Evolutionary conservation across 2,329 filamentous ascomycete species (phyloP).

Genomic region (Coniochaeta pulveracea): DNA sequence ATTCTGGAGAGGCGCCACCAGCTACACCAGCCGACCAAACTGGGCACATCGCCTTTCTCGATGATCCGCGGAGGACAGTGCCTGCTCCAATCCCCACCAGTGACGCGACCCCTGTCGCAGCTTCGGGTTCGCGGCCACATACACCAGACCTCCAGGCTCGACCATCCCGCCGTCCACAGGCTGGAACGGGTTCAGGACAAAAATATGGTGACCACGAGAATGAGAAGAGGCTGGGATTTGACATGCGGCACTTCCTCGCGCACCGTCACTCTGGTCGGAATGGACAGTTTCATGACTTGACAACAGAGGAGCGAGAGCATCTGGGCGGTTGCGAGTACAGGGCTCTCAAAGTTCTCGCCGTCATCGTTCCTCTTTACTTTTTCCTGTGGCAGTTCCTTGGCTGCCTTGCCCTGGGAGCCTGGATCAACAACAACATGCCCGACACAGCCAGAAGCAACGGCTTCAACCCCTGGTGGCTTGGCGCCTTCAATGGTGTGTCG

Average conservation of each 20-base stretch:
- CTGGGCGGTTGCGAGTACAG: constrained; percentile 55
- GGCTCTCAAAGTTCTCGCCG: constrained; percentile 45
- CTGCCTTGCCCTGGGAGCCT: constrained; percentile 48
- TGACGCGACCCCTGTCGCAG: constrained; percentile 1
- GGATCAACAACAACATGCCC: constrained; percentile 41
- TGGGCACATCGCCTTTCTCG: constrained; percentile 12
- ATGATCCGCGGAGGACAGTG: too few species aligned
- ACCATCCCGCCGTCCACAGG: constrained; percentile 1
- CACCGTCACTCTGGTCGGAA: constrained; percentile 34
- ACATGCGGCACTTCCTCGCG: constrained; percentile 21
- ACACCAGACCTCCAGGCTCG: background rate
- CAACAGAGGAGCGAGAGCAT: constrained; percentile 39
- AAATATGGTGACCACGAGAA: background rate
- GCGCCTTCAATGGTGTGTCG: constrained; percentile 55
- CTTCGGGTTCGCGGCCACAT: background rate
- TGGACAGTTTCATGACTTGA: constrained; percentile 42
- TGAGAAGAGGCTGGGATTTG: constrained; percentile 8
- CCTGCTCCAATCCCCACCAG: constrained; percentile 2
- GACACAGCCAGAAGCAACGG: constrained; percentile 39
- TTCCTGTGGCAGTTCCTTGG: constrained; percentile 47
- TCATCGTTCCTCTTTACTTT: constrained; percentile 51
- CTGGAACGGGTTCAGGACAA: background rate
- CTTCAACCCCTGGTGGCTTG: constrained; percentile 56
- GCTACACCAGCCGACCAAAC: background rate
- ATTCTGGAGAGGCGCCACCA: background rate